Base-by-base conservation (phyloP, 164 flowering plant genomes). In the Santalum album region DNA sequence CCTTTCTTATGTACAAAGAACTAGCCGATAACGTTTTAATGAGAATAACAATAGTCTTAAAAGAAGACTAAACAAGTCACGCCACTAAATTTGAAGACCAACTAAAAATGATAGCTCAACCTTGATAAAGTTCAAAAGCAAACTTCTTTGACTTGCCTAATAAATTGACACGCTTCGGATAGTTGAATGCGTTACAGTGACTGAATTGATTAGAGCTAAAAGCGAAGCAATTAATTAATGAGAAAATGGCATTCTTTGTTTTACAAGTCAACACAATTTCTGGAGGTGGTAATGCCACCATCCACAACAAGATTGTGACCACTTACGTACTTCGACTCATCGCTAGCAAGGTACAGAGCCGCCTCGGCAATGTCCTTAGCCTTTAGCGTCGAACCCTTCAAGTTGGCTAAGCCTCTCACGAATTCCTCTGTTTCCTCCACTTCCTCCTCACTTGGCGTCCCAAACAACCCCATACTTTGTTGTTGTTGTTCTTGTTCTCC, bases 301-400 rank as follows among this genome's bases (percentile, higher is more conserved):
- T 85, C 94, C 1, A 85, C 84, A 22, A 82, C 88, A 51, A 85
- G 86, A 56, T 85, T 85, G 50, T 85, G 94, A 0, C 94, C 94
- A 58, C 88, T 85, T 1, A 85, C 82, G 68, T 82, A 85, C 58
- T 61, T 85, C 6, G 94, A 78, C 50, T 85, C 94, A 60, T 85
- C 94, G 60, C 88, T 77, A 26, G 88, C 94, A 49, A 85, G 76
- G 51, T 73, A 85, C 9, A 82, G 74, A 50, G 85, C 94, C 26
- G 89, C 94, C 73, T 85, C 83, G 12, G 94, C 94, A 23, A 85
- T 72, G 51, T 85, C 94, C 51, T 55, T 73, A 24, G 81, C 49
- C 63, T 69, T 80, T 2, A 82, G 54, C 0, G 77, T 74, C 26
- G 71, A 56, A 6, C 86, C 85, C 53, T 74, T 74, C 38, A 82